These are phyloP conservation scores for Magnolia changhungtana DNA, from an alignment of 164 flowering plant species.

Conservation along the genomic window DNA sequence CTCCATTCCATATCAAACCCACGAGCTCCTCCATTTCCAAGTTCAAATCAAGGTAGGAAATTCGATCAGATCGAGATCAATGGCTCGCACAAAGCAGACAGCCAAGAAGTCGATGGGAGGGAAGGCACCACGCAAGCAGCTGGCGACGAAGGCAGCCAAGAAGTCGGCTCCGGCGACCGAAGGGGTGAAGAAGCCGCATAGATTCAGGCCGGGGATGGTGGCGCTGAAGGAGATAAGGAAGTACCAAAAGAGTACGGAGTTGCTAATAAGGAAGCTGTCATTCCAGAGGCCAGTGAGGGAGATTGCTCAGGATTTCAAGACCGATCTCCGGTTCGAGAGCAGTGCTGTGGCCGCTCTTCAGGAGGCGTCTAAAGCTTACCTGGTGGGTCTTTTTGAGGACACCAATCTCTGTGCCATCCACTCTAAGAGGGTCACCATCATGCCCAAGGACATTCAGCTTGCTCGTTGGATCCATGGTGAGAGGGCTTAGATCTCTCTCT, in stretches of 20 bases:
- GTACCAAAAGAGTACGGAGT: slow-evolving; percentile 52
- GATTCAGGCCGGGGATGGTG: slow-evolving; percentile 31
- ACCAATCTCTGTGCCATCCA: slow-evolving; percentile 27
- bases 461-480: slow-evolving; percentile 26
- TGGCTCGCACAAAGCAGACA: slow-evolving; percentile 23
- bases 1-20: too few relatives aligned
- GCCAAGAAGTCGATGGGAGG: slow-evolving; percentile 22
- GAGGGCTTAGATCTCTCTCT: neutral
- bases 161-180: slow-evolving; percentile 22
- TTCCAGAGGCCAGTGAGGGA: slow-evolving; percentile 53
- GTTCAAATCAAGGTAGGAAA: too few relatives aligned
- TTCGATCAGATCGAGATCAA: too few relatives aligned
- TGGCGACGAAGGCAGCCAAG: slow-evolving; percentile 22
- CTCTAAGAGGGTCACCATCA: slow-evolving; percentile 24
- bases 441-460: slow-evolving; percentile 26
- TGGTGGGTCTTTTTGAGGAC: slow-evolving; percentile 26
- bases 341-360: slow-evolving; percentile 22
- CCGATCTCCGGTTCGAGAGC: slow-evolving; percentile 20
- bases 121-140: slow-evolving; percentile 24
- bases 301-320: slow-evolving; percentile 56
- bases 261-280: slow-evolving; percentile 46
- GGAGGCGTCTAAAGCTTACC: slow-evolving; percentile 23
- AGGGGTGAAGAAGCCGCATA: slow-evolving; percentile 24
- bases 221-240: slow-evolving; percentile 47
- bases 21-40: too few relatives aligned